phyloP scores from a whole-genome alignment of 23 red algal genomes.

The Cyanidium caldarium region DNA sequence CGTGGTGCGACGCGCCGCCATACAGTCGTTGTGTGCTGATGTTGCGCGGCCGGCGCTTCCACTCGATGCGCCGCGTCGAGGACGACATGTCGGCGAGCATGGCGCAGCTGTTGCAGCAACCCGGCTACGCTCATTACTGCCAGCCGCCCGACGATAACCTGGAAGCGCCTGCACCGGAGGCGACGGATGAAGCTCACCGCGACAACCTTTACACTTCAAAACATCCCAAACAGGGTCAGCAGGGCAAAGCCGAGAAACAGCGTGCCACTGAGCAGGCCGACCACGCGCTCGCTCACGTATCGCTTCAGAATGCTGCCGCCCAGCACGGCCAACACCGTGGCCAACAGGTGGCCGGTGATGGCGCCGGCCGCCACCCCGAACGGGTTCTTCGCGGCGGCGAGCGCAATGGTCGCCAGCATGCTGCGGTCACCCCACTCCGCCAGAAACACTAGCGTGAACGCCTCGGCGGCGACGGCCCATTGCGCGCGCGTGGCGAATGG shows the following conservation, averaged over 20 bases:
- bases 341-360: slow-evolving; percentile 63
- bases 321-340: slow-evolving; percentile 66
- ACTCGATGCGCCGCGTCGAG: neutral
- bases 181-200: neutral
- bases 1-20: neutral
- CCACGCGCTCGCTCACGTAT: slow-evolving; percentile 60
- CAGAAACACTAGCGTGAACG: slow-evolving; percentile 68
- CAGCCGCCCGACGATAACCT: neutral
- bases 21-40: neutral
- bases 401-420: slow-evolving; percentile 78
- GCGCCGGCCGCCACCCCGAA: slow-evolving; percentile 69
- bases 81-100: neutral
- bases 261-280: slow-evolving; percentile 46
- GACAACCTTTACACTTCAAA: neutral
- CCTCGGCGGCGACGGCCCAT: slow-evolving; percentile 37
- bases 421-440: slow-evolving; percentile 97
- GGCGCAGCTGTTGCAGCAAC: neutral
- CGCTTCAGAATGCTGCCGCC: slow-evolving; percentile 60
- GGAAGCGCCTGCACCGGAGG: neutral
- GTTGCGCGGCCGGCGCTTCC: neutral
- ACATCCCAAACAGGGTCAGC: slow-evolving; percentile 52
- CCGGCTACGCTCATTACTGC: neutral
- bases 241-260: slow-evolving; percentile 75
- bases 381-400: slow-evolving; percentile 74
- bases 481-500: neutral